Evolutionary conservation across 2,329 filamentous ascomycete species (phyloP), one percentile per base, ranked within the genome.

Genomic region (Fusarium papillatum): DNA sequence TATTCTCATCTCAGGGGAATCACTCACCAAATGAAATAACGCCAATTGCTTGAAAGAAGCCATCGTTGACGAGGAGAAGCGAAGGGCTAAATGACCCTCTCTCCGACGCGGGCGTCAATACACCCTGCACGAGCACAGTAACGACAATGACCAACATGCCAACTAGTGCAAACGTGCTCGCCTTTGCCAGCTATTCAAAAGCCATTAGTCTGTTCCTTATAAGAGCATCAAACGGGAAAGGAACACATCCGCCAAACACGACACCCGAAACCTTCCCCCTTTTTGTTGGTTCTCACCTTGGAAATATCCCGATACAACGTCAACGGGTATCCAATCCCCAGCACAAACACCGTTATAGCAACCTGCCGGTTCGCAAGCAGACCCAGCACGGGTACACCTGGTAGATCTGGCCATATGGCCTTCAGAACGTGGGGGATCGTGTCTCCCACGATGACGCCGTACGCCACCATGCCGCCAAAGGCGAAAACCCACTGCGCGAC

Each of bases 401-500:
- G 85, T 70, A 98, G 82, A 4, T 90, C 91, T 0, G 97, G 96
- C 87, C 96, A 98, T 7, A 98, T 84, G 7, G 96, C 95, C 60
- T 89, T 86, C 80, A 98, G 84, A 60, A 99, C 97, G 83, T 96
- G 95, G 5, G 97, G 97, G 81, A 99, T 98, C 1, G 95, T 96
- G 83, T 99, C 97, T 71, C 97, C 97, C 13, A 99, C 94, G 80
- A 99, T 98, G 80, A 99, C 95, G 77, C 96, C 97, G 84, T 98
- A 99, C 17, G 97, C 97, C 68, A 99, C 92, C 97, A 99, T 99
- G 76, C 97, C 97, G 68, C 97, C 97, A 87, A 98, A 99, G 4
- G 97, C 97, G 88, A 99, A 99, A 34, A 95, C 93, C 96, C 96
- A 99, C 87, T 99, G 97, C 62, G 97, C 97, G 73, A 98, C 76